Conservation (phyloP, 148 eudicot genomes). For the Gaultheria prostrata region DNA sequence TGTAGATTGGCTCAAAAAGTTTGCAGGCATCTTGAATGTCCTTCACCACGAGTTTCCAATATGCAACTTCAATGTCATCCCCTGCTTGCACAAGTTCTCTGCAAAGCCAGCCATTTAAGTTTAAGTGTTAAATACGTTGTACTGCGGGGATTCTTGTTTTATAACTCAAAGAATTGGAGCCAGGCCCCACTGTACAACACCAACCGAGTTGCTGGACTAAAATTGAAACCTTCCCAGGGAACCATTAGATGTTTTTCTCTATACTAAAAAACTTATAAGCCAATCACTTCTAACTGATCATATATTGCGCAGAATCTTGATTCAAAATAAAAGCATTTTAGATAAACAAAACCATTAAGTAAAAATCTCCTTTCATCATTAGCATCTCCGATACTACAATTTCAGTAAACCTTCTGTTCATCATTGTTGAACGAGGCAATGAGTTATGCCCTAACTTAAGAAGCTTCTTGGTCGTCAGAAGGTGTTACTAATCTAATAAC, state of each 20-base stretch:
- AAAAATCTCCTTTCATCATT: neutral
- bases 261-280: neutral
- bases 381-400: neutral
- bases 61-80: conserved; percentile 83
- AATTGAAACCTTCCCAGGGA: neutral
- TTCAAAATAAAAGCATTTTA: neutral
- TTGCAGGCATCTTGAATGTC: conserved; percentile 96
- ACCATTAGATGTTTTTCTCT: neutral
- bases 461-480: neutral
- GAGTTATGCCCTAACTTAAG: neutral
- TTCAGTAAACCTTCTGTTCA: neutral
- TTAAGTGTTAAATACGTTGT: neutral
- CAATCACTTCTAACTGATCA: neutral
- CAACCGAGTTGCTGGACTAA: neutral
- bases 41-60: conserved; percentile 96
- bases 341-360: neutral
- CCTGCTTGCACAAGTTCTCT: conserved; percentile 88
- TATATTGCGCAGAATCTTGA: neutral
- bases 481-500: neutral
- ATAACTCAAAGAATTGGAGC: neutral
- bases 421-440: neutral
- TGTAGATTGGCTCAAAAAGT: conserved; percentile 87
- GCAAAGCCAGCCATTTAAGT: conserved; percentile 23
- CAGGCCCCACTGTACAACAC: neutral
- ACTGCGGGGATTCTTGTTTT: neutral